Percentiles rank a stretch among this genome's conserved stretches.
Conservation (phyloP, 495 filamentous ascomycete genomes). For the Talaromyces borbonicus region DNA sequence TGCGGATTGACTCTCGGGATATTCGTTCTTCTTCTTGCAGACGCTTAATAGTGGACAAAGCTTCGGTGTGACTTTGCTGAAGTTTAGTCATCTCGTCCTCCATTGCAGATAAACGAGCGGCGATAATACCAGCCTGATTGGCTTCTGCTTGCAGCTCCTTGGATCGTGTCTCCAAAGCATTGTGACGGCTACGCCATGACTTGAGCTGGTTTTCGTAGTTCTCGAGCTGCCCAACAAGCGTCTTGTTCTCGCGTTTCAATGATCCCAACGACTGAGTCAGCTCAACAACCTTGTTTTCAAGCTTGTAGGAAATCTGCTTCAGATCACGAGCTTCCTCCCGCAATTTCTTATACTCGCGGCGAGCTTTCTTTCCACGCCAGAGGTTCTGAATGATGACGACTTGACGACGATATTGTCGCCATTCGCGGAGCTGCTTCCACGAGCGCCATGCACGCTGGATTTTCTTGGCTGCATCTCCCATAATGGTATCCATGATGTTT, state of each 20-base stretch:
- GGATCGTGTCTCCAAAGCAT: conserved; percentile 76
- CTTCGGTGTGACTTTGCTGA: conserved; percentile 80
- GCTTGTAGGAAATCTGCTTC: conserved; percentile 96
- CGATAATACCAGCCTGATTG: conserved; percentile 93
- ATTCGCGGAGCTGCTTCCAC: conserved; percentile 64
- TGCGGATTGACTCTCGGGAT: conserved; percentile 67
- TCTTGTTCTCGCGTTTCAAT: conserved; percentile 88
- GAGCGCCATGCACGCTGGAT: conserved; percentile 90
- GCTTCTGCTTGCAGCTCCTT: conserved; percentile 94
- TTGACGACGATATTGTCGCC: conserved; percentile 82
- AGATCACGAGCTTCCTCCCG: conserved; percentile 95
- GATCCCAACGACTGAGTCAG: conserved; percentile 88
- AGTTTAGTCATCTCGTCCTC: conserved; percentile 90
- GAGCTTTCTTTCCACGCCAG: conserved; percentile 79
- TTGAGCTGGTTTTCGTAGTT: conserved; percentile 94
- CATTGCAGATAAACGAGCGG: conserved; percentile 76
- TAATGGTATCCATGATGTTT: conserved; percentile 82
- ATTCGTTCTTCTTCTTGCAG: conserved; percentile 86
- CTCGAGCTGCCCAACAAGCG: conserved; percentile 76
- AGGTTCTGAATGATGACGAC: conserved; percentile 85
- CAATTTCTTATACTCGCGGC: conserved; percentile 74
- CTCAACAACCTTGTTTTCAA: conserved; percentile 99
- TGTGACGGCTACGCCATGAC: conserved; percentile 86
- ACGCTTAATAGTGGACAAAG: conserved; percentile 75
- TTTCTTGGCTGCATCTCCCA: conserved; percentile 82